These are phyloP conservation scores for Stenocarpella maydis DNA, from an alignment of 2,329 filamentous ascomycete genomes.

Conservation along the genomic window DNA sequence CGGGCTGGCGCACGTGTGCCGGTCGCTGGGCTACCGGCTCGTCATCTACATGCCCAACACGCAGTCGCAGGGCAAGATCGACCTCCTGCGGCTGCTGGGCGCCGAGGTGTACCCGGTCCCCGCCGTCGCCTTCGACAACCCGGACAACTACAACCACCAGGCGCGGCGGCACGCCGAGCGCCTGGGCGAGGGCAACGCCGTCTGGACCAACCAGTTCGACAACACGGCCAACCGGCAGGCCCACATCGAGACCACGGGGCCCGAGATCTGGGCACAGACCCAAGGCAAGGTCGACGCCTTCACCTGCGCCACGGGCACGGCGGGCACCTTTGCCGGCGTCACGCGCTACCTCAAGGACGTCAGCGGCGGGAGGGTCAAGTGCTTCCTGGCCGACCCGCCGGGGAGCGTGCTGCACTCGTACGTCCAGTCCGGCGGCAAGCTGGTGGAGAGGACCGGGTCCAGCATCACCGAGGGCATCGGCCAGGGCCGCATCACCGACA, in stretches of 20 bases:
- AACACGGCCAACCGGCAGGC: constrained; percentile 93
- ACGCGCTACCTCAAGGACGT: constrained; percentile 89
- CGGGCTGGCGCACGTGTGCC: constrained; percentile 94
- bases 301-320: constrained; percentile 93
- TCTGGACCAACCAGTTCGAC: constrained; percentile 99
- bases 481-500: constrained; percentile 95
- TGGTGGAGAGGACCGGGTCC: constrained; percentile 81
- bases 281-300: constrained; percentile 88
- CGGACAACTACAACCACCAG: constrained; percentile 98
- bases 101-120: constrained; percentile 97
- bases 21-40: constrained; percentile 88
- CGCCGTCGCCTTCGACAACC: constrained; percentile 93
- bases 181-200: constrained; percentile 85
- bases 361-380: constrained; percentile 80
- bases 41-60: constrained; percentile 99
- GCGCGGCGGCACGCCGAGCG: constrained; percentile 87
- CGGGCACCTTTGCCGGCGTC: constrained; percentile 86
- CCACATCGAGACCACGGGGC: constrained; percentile 95
- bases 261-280: constrained; percentile 97
- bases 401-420: constrained; percentile 94
- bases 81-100: constrained; percentile 87
- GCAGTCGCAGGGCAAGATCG: constrained; percentile 97
- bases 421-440: constrained; percentile 82
- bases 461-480: constrained; percentile 98
- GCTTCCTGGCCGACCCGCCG: constrained; percentile 91